Conservation (phyloP, 257 asterid genomes). For the Solanum virginianum region DNA sequence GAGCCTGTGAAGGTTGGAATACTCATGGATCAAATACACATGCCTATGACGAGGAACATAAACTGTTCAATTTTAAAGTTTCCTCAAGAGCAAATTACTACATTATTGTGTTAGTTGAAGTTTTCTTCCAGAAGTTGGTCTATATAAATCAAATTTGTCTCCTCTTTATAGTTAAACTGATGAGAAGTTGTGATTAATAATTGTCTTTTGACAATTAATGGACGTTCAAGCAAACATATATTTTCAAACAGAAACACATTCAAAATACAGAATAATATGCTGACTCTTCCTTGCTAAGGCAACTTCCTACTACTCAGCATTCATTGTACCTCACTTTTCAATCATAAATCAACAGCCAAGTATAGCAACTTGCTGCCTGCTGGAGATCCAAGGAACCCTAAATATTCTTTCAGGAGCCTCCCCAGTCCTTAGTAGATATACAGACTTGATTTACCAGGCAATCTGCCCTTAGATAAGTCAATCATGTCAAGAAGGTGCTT, state of each 20-base stretch:
- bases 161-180: neutral
- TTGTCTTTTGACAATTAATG: neutral
- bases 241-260: neutral
- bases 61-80: neutral
- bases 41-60: neutral
- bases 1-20: no score
- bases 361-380: neutral
- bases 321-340: neutral
- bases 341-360: neutral
- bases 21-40: neutral
- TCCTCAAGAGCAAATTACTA: neutral
- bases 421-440: neutral
- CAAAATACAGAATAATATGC: neutral
- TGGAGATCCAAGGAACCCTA: neutral
- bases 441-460: neutral
- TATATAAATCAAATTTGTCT: neutral
- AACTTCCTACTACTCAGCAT: neutral
- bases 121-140: neutral
- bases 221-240: neutral
- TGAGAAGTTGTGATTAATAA: neutral
- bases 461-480: neutral
- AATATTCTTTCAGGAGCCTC: neutral
- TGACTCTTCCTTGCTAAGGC: neutral
- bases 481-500: neutral
- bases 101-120: neutral